These are phyloP conservation scores for Aspergillus carbonarius DNA, from an alignment of 2,329 filamentous ascomycete species.

Conservation along the genomic window DNA sequence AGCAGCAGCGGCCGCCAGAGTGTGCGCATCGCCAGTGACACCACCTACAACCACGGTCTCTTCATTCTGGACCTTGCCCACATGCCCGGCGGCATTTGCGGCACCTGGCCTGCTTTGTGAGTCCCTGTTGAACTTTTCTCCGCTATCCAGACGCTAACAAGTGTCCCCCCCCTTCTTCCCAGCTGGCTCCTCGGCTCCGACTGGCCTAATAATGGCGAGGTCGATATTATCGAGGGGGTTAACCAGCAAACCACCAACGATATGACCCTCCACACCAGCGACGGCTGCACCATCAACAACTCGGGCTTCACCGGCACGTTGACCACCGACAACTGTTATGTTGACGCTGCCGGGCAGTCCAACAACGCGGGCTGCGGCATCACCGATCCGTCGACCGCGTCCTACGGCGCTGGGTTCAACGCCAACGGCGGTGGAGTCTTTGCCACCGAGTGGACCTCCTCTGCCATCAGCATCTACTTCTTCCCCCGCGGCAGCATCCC, in stretches of 20 bases:
- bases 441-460: constrained; percentile 72
- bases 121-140: constrained; percentile 12
- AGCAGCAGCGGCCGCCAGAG: constrained; percentile 64
- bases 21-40: constrained; percentile 67
- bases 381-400: constrained; percentile 46
- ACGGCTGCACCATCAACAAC: constrained; percentile 59
- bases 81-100: constrained; percentile 70
- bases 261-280: constrained; percentile 67
- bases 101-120: constrained; percentile 70
- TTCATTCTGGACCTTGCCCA: constrained; percentile 71
- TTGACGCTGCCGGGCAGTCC: constrained; percentile 44
- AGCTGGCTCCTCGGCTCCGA: constrained; percentile 61
- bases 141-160: neutral
- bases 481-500: constrained; percentile 71
- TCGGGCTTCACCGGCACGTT: constrained; percentile 49
- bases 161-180: too few relatives aligned
- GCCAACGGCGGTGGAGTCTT: constrained; percentile 67
- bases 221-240: constrained; percentile 79
- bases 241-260: constrained; percentile 60
- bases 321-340: constrained; percentile 59
- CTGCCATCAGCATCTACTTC: constrained; percentile 75
- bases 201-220: constrained; percentile 71
- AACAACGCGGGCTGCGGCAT: constrained; percentile 61
- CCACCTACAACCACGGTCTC: constrained; percentile 63
- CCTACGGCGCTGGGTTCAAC: constrained; percentile 72